These are phyloP conservation scores for Erodium maritimum DNA, from an alignment of 345 rosid genomes.

Conservation along the genomic window DNA sequence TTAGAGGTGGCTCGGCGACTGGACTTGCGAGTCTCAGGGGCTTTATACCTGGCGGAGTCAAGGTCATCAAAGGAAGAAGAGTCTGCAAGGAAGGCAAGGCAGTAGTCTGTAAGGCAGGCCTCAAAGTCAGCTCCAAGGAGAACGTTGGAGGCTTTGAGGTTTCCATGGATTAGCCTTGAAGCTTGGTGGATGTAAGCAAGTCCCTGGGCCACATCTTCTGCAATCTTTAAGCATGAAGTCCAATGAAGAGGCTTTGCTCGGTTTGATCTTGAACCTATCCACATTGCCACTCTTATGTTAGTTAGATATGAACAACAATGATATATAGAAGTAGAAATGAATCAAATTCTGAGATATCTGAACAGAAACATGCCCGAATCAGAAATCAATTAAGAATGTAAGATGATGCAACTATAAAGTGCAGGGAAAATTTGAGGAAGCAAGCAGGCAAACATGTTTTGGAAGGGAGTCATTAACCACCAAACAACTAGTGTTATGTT, in stretches of 20 bases:
- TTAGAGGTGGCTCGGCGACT: constrained; percentile 42
- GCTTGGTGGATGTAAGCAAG: constrained; percentile 83
- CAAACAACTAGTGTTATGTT: no score
- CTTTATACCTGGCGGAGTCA: constrained; percentile 49
- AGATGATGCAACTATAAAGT: no score
- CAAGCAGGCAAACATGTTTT: no score
- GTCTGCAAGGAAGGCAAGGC: constrained; percentile 59
- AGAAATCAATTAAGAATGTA: no score
- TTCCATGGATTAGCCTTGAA: constrained; percentile 70
- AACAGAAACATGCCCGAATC: background rate
- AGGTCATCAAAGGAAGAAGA: constrained; percentile 48
- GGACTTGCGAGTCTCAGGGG: constrained; percentile 74
- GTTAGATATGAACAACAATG: background rate
- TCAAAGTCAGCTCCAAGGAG: constrained; percentile 88
- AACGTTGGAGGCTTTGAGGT: constrained; percentile 74
- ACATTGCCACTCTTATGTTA: constrained; percentile 5
- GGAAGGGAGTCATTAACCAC: no score
- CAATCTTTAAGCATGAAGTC: constrained; percentile 94
- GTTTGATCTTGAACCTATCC: constrained; percentile 68
- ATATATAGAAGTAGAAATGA: background rate
- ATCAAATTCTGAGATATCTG: background rate
- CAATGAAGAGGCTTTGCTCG: constrained; percentile 89
- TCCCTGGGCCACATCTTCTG: constrained; percentile 92
- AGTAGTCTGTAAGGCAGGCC: constrained; percentile 80
- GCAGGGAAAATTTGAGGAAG: no score